Conservation (phyloP, 1,284 basidiomycete genomes). For the Psilocybe mexicana region DNA sequence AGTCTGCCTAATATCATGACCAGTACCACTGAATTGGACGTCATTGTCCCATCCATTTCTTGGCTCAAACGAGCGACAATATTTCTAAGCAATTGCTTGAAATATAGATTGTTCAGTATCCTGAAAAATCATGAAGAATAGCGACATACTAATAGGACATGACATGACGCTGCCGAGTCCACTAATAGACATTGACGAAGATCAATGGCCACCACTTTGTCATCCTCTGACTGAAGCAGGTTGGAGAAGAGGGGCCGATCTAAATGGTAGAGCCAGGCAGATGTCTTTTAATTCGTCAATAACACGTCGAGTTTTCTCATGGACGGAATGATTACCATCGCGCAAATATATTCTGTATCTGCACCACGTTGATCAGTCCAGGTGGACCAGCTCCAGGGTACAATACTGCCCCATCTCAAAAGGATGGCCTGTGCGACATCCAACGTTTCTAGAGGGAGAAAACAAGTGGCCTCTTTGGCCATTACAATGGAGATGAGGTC, state of each 20-base stretch:
- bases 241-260: conserved; percentile 24
- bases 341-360: conserved; percentile 48
- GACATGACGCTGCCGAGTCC: conserved; percentile 18
- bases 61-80: not conserved
- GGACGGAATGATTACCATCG: conserved; percentile 39
- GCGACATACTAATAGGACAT: conserved; percentile 16
- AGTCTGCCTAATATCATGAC: conserved; percentile 23
- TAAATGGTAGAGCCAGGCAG: conserved; percentile 48
- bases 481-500: conserved; percentile 46
- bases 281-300: conserved; percentile 40
- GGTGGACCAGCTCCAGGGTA: conserved; percentile 64
- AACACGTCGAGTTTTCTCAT: not conserved
- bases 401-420: conserved; percentile 49
- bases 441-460: conserved; percentile 31
- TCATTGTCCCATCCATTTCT: not conserved
- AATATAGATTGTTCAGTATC: not conserved
- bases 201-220: conserved; percentile 5
- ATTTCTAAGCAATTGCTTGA: conserved; percentile 17
- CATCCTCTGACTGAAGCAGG: conserved; percentile 4
- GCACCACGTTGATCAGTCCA: conserved; percentile 57
- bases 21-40: not conserved
- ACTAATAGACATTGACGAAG: conserved; percentile 10
- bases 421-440: conserved; percentile 51
- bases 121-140: not conserved
- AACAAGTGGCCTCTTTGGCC: conserved; percentile 19